Evolutionary conservation across 768 basidiomycete species (phyloP), one percentile per base, ranked within the genome.

Genomic region (Leccinellum rugosiceps): DNA sequence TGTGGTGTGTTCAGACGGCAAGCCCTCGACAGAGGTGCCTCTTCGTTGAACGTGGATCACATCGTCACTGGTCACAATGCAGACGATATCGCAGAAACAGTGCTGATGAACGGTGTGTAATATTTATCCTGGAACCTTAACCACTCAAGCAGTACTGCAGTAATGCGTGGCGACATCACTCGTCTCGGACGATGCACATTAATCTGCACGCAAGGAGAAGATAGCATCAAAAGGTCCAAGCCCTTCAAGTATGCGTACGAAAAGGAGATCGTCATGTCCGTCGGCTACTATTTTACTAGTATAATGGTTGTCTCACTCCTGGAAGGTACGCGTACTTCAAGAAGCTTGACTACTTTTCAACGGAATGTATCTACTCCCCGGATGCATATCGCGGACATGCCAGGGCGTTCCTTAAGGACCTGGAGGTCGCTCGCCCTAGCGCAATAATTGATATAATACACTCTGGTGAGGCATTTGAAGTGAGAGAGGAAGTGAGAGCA

Each of bases 191-290:
- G 97, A 52, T 98, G 97, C 73, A 98, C 96, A 1, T 79, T 86
- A 38, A 95, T 99, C 58, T 96, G 93, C 57, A 99, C 97, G 0
- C 87, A 94, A 70, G 94, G 94, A 41, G 96, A 97, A 70, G 94
- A 97, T 66, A 95, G 94, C 1, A 98, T 98, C 71, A 92, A 87
- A 71, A 83, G 97, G 56, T 94, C 92, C 50, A 99, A 99, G 75
- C 97, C 97, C n/a, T 98, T 99, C 81, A 98, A 98, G 71, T 99
- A 98, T 68, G 89, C 94, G 0, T 98, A 98, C 66, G 97, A 99
- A 77, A 99, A 99, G 75, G 97, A 99, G 76, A 98, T 99, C 31
- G 97, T 99, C 60, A 98, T 99, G 97, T 93, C 63, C 61, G 83
- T 73, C 43, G 19, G 48, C 45, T 25, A 38, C 57, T 32, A 21